Base-by-base conservation (phyloP, 2,329 filamentous ascomycete species). In the Claviceps paspali region DNA sequence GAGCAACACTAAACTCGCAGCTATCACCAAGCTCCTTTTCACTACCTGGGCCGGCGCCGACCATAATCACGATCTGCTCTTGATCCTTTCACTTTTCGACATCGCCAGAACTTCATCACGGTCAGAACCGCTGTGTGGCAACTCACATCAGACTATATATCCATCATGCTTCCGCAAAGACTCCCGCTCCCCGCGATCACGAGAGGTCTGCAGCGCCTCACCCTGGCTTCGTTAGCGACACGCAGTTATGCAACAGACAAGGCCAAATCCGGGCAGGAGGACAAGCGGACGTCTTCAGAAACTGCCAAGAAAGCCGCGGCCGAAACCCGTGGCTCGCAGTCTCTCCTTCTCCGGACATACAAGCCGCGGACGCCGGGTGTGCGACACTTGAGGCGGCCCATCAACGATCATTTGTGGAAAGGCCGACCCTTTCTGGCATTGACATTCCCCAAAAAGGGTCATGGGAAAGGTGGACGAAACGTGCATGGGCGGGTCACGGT, bases 391-490 rank as follows among this genome's bases (percentile, higher is more conserved):
- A 82, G 80, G 57, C 76, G 91, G 30, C 86, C 91, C 11, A 79
- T 95, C 61, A 96, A 96, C 61, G 86, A 95, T 52, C 91, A 98
- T 59, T 65, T 98, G 32, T 96, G 85, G 85, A 95, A 93, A 62
- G 91, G 91, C 41, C 71, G 86, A 39, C 84, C 91, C 1, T 77
- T 81, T 47, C 67, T 83, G 24, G 75, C 79, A 35, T 70, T 98
- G 57, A 98, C 92, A 9, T 83, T 85, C 51, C 76, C 86, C 27
- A 94, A 95, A 59, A 88, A 88, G 58, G 91, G 91, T 12, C 86
- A 94, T 50, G 79, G 75, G 36, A 91, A 93, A 58, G 92, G 91
- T 59, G 91, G 91, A 30, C 76, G 91, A 50, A 98, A 98, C 58
- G 82, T 83, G 52, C 80, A 73, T 38, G 92, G 91, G 18, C 69